Percentiles rank a stretch among this genome's conserved stretches.
Conservation (phyloP, 2,329 filamentous ascomycete species). For the Zymoseptoria crescenta region DNA sequence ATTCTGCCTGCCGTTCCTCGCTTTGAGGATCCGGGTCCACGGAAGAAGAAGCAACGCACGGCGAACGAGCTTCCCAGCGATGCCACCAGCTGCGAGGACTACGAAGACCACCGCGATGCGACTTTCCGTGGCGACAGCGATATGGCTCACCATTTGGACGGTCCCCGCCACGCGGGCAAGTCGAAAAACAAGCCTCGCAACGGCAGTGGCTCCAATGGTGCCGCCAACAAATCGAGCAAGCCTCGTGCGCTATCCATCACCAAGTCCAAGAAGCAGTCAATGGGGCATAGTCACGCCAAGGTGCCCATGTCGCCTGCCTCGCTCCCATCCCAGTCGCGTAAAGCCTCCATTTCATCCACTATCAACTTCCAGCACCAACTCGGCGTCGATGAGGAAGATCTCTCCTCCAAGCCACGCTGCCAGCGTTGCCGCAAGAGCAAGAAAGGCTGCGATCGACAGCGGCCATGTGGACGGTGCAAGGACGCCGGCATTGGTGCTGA, state of each 20-base stretch:
- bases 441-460: conserved; percentile 95
- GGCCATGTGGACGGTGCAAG: conserved; percentile 89
- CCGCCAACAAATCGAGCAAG: conserved; percentile 33
- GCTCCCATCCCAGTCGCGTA: conserved; percentile 61
- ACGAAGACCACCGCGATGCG: conserved; percentile 45
- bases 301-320: conserved; percentile 50
- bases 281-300: conserved; percentile 26
- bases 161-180: conserved; percentile 31
- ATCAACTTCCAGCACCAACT: conserved; percentile 54
- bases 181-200: conserved; percentile 36
- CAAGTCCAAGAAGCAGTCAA: conserved; percentile 43
- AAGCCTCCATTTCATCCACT: conserved; percentile 57
- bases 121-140: conserved; percentile 50
- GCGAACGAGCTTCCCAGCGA: conserved; percentile 48
- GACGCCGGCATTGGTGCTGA: conserved; percentile 91
- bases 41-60: conserved; percentile 30
- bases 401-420: conserved; percentile 93
- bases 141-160: conserved; percentile 44
- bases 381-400: conserved; percentile 70
- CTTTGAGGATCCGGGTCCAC: conserved; percentile 24
- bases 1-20: conserved; percentile 21
- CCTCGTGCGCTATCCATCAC: conserved; percentile 39
- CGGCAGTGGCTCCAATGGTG: conserved; percentile 2
- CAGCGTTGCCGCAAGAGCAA: conserved; percentile 99
- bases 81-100: conserved; percentile 54